Evolutionary conservation across 2,329 filamentous ascomycete species (phyloP).

Genomic region (Apiospora sp.): DNA sequence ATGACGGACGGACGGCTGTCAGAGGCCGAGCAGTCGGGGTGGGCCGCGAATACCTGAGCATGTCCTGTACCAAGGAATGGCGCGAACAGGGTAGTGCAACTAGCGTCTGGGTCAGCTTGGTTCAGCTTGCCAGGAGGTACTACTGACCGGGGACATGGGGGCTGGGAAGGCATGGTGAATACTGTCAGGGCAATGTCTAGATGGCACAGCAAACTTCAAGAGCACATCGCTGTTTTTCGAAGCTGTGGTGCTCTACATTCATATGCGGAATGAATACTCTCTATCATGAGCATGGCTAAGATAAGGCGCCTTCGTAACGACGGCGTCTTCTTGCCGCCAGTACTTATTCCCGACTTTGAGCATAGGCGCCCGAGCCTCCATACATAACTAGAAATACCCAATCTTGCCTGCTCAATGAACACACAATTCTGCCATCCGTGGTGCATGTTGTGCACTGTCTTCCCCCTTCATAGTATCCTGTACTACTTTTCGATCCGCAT

Average conservation of each 20-base stretch:
- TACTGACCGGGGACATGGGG: conserved; percentile 5
- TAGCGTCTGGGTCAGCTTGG: background rate
- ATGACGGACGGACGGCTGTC: background rate
- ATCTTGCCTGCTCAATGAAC: background rate
- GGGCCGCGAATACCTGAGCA: background rate
- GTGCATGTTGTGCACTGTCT: background rate
- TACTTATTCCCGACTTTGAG: background rate
- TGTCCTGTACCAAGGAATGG: conserved; percentile 4
- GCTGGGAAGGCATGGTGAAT: background rate
- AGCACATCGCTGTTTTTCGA: background rate
- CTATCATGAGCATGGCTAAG: background rate
- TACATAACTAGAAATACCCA: background rate
- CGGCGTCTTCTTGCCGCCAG: background rate
- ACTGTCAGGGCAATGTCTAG: background rate
- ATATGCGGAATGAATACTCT: background rate
- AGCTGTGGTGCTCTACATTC: background rate
- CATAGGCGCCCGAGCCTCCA: background rate
- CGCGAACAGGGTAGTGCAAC: background rate
- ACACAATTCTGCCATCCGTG: background rate
- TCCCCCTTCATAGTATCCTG: background rate
- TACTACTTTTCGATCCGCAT: background rate
- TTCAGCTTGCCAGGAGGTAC: background rate
- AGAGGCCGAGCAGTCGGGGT: conserved; percentile 2
- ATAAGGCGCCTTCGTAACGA: background rate
- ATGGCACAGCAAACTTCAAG: background rate